Evolutionary conservation across 2,329 filamentous ascomycete genomes (phyloP), one percentile per base, ranked within the genome.

Genomic region (Beauveria sp.): DNA sequence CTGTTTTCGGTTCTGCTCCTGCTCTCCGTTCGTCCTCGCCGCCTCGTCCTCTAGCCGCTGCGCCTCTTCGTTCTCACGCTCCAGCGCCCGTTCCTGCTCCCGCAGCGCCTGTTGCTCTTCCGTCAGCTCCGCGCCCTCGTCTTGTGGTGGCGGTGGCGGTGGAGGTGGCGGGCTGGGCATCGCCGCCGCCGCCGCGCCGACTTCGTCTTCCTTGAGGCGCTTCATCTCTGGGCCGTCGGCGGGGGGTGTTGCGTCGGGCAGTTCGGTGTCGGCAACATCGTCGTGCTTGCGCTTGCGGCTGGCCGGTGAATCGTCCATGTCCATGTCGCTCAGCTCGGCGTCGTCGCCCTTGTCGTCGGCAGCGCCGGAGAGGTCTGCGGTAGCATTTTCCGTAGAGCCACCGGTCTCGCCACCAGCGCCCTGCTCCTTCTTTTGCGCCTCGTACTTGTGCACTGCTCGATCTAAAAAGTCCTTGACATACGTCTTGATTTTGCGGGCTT

Each of bases 401-500:
- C 68, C 73, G 22, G 65, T 66, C 47, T 76, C 74, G 65, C 84
- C 80, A 18, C 84, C 79, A 16, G 75, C 78, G 22, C 73, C 75
- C 53, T 76, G 89, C 64, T 82, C 83, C 72, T 86, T 85, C 66
- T 93, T 86, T 65, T 86, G 82, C 64, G 81, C 86, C 42, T 74
- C 77, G 66, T 88, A 91, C 75, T 96, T 96, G 61, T 82, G 79
- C 2, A 93, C 86, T 0, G 91, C 93, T 70, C 91, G 93, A 63
- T 96, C 90, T 70, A 97, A 88, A 73, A 88, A 98, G 56, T 92
- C 87, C 65, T 89, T 88, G 62, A 93, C 91, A 70, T 89, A 91
- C 62, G 85, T 87, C 75, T 91, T 96, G 63, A 97, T 85, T 65
- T 92, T 91, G 70, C 87, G 88, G 67, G 88, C 84, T 68, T 95